Base-by-base conservation (phyloP, 345 rosid species). In the Lagerstroemia speciosa region DNA sequence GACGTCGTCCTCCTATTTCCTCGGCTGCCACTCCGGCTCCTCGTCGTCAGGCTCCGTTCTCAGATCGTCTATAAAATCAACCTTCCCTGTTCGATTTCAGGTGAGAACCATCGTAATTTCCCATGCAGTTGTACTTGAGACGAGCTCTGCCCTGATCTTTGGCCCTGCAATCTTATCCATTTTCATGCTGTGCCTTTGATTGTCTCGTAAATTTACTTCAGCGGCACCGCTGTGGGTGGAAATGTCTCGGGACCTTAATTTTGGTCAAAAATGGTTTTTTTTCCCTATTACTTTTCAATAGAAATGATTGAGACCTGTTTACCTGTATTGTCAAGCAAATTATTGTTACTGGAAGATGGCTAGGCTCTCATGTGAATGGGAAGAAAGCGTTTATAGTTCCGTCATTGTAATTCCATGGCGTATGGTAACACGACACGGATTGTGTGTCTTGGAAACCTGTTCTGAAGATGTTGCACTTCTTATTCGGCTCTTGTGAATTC, bases 1-100 rank as follows among this genome's bases (percentile, higher is more conserved):
- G 63, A 27, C 34, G 63, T 30, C 63, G 63, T 5, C 20, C 17
- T 58, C 17, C 63, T 19, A 58, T 58, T 58, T 58, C 63, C 63
- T 58, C 63, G 63, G 63, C 63, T 58, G 63, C 6, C 63, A 8
- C 63, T 58, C 33, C 33, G 63, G 32, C 63, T 27, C 63, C 63
- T 58, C 63, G 33, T 58, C 34, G 33, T 58, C 63, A 34, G 63
- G 19, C 63, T 2, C 63, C 33, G 30, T 6, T 30, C 34, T 30
- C 34, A n/a, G 33, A 58, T 30, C 34, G 12, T 27, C 30, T 34
- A 12, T 19, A 9, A 29, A 6, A 0, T 58, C 34, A 1, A 15
- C 2, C 24, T 58, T 29, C 34, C 34, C 20, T 10, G 31, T 27
- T 14, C 17, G 34, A 27, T 10, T 58, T 27, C 34, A 58, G 32